Percentiles rank a stretch among this genome's conserved stretches.
phyloP scores from a whole-genome alignment of 179 eudicot genomes.

The Spinacia oleracea region DNA sequence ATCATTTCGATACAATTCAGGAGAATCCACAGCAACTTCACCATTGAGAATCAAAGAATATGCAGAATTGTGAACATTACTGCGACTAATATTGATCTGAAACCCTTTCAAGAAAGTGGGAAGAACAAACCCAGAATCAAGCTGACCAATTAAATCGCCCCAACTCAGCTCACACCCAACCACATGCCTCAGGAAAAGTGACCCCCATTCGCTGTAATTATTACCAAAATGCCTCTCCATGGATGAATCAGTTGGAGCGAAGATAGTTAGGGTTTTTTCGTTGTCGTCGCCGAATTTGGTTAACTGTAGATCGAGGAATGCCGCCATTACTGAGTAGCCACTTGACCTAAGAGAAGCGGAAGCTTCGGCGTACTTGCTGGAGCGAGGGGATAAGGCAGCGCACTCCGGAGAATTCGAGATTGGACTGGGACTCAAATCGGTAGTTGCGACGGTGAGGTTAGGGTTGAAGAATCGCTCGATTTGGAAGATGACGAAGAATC shows the following conservation, averaged over 20 bases:
- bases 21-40: slow-evolving; percentile 36
- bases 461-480: slow-evolving; percentile 48
- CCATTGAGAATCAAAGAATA: slow-evolving; percentile 40
- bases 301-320: slow-evolving; percentile 62
- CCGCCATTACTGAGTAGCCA: slow-evolving; percentile 56
- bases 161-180: slow-evolving; percentile 49
- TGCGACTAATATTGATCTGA: slow-evolving; percentile 30
- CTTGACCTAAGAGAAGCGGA: slow-evolving; percentile 40
- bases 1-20: slow-evolving; percentile 43
- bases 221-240: slow-evolving; percentile 29
- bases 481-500: slow-evolving; percentile 39
- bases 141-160: slow-evolving; percentile 29
- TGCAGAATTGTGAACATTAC: slow-evolving; percentile 6
- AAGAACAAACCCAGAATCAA: slow-evolving; percentile 32
- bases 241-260: slow-evolving; percentile 55
- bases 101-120: slow-evolving; percentile 46
- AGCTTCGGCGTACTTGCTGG: slow-evolving; percentile 32
- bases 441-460: slow-evolving; percentile 21
- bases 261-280: slow-evolving; percentile 38
- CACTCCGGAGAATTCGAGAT: not conserved
- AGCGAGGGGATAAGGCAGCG: not conserved
- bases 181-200: slow-evolving; percentile 55
- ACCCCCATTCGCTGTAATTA: slow-evolving; percentile 36
- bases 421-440: slow-evolving; percentile 13
- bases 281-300: slow-evolving; percentile 9